A percentile compares a stretch with the other conserved stretches of the same genome.
Evolutionary conservation across 495 filamentous ascomycete species (phyloP).

Genomic region (Xylaria nigripes): DNA sequence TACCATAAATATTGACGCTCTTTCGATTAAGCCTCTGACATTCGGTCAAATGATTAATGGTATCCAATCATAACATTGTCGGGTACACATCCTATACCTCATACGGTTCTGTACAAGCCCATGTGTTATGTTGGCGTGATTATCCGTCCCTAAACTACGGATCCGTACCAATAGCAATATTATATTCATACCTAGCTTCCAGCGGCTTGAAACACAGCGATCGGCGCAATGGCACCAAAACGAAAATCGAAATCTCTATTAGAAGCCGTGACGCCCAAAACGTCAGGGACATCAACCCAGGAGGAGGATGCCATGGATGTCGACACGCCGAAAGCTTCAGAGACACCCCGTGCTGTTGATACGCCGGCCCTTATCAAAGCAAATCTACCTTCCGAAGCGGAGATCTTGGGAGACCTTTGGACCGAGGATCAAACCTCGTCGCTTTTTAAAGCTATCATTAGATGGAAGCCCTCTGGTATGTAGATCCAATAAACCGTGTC

Average conservation of each 20-base stretch:
- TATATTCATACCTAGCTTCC: no score
- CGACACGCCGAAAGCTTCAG: slow-evolving; percentile 35
- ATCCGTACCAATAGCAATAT: no score
- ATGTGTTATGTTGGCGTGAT: no score
- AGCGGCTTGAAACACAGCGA: not conserved
- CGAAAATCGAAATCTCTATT: slow-evolving; percentile 23
- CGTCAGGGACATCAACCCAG: slow-evolving; percentile 33
- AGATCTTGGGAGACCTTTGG: slow-evolving; percentile 64
- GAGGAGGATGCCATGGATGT: slow-evolving; percentile 48
- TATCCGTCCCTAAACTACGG: no score
- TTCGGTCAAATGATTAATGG: no score
- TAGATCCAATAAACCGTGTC: slow-evolving; percentile 7
- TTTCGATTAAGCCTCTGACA: no score
- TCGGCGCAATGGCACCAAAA: slow-evolving; percentile 59
- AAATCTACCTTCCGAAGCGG: slow-evolving; percentile 22
- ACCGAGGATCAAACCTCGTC: slow-evolving; percentile 91
- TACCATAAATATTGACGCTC: not conserved
- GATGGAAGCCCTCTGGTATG: slow-evolving; percentile 89
- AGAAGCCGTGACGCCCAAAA: slow-evolving; percentile 26
- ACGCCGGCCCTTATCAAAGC: slow-evolving; percentile 29
- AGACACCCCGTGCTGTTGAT: slow-evolving; percentile 34
- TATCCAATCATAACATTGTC: no score
- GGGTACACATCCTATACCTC: no score
- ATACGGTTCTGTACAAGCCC: no score
- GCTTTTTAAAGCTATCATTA: slow-evolving; percentile 78